Evolutionary conservation across 2,329 filamentous ascomycete species (phyloP).

Genomic region (Aschersonia sp.): DNA sequence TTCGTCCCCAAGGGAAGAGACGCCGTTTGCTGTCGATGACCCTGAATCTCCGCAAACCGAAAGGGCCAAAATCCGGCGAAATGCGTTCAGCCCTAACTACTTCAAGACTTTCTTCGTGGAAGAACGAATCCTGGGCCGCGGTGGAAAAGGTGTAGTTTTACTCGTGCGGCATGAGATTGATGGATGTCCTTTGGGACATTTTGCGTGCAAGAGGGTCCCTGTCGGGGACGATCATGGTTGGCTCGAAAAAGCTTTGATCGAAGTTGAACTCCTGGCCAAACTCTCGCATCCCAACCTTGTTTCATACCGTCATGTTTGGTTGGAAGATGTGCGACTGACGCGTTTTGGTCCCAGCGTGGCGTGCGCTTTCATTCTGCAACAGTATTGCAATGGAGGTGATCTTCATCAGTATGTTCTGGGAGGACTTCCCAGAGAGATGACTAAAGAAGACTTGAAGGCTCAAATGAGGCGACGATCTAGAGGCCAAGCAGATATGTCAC

Average conservation of each 20-base stretch:
- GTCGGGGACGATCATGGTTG: slow-evolving; percentile 90
- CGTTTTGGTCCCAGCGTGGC: slow-evolving; percentile 83
- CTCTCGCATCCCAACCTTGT: slow-evolving; percentile 91
- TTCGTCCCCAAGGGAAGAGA: slow-evolving; percentile 10
- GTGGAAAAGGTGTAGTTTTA: slow-evolving; percentile 87
- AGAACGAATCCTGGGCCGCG: slow-evolving; percentile 70
- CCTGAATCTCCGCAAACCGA: slow-evolving; percentile 30
- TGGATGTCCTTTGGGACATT: slow-evolving; percentile 73
- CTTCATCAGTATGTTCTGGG: slow-evolving; percentile 77
- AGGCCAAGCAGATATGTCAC: slow-evolving; percentile 52
- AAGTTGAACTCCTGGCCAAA: slow-evolving; percentile 84
- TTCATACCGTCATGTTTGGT: slow-evolving; percentile 93
- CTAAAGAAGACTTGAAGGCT: slow-evolving; percentile 78
- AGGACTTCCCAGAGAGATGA: slow-evolving; percentile 44
- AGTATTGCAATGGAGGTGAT: slow-evolving; percentile 93
- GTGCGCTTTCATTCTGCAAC: slow-evolving; percentile 91
- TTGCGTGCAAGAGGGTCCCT: slow-evolving; percentile 92
- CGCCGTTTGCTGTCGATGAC: slow-evolving; percentile 40
- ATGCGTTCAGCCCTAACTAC: slow-evolving; percentile 84
- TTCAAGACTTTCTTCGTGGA: slow-evolving; percentile 89
- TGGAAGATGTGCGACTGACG: slow-evolving; percentile 74
- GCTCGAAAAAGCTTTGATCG: slow-evolving; percentile 85
- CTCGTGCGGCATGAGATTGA: slow-evolving; percentile 90
- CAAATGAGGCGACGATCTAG: slow-evolving; percentile 71
- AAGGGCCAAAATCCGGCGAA: slow-evolving; percentile 62